phyloP scores from a whole-genome alignment of 176 grass and related monocot genomes.

The Microstegium vimineum region DNA sequence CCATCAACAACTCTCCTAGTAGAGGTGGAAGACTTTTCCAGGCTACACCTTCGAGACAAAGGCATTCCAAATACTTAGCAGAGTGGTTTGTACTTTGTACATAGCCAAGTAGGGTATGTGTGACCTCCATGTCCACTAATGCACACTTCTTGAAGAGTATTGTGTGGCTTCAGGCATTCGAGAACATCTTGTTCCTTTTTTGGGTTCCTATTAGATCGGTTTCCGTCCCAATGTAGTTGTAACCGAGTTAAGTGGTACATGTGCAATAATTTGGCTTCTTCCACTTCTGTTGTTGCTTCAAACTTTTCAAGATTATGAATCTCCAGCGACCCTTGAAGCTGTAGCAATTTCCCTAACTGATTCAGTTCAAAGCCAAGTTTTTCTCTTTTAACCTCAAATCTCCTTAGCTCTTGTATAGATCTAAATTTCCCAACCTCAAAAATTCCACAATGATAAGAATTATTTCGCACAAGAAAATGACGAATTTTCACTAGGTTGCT shows the following conservation, averaged over 20 bases:
- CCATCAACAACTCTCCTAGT: background rate
- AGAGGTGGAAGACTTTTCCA: background rate
- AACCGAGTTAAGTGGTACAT: background rate
- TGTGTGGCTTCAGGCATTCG: background rate
- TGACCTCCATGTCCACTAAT: background rate
- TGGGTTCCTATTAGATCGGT: rapidly evolving
- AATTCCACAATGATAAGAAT: background rate
- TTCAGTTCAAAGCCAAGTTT: background rate
- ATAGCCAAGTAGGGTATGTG: background rate
- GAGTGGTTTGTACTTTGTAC: background rate
- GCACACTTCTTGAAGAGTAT: background rate
- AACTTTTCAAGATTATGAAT: background rate
- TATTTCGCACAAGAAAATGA: background rate
- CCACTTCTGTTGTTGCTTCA: background rate
- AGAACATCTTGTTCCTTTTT: background rate
- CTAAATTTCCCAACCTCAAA: background rate
- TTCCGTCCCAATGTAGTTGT: background rate
- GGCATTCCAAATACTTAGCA: background rate
- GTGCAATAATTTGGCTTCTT: background rate
- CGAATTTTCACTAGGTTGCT: background rate
- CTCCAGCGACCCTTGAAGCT: background rate
- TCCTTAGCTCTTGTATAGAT: background rate
- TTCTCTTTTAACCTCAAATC: background rate
- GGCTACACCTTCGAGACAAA: background rate
- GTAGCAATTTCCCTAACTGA: background rate